These are phyloP conservation scores for Raffaelea albimanens DNA, from an alignment of 2,329 filamentous ascomycete species.

Conservation along the genomic window DNA sequence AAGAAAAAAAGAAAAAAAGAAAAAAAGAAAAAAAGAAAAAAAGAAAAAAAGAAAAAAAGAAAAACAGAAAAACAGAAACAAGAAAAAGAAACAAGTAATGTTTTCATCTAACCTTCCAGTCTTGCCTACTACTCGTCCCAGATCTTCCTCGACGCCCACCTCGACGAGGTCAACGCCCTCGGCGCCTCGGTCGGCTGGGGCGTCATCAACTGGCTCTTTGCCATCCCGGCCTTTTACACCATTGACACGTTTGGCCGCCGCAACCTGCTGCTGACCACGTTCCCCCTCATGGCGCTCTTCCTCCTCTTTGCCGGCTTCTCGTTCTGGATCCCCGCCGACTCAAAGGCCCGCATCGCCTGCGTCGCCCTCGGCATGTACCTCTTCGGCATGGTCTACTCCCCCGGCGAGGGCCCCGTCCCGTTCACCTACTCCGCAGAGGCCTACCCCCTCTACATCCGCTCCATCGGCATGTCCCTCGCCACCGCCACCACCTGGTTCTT, in stretches of 20 bases:
- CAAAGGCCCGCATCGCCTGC: constrained; percentile 29
- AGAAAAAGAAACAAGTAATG: no score
- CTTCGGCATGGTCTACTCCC: constrained; percentile 42
- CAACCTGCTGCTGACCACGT: constrained; percentile 53
- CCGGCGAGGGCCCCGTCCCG: constrained; percentile 53
- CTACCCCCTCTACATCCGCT: constrained; percentile 54
- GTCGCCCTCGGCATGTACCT: constrained; percentile 40
- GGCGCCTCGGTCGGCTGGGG: constrained; percentile 55
- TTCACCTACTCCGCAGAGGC: constrained; percentile 61
- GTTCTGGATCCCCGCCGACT: constrained; percentile 30
- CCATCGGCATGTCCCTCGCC: constrained; percentile 51
- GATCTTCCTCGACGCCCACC: constrained; percentile 49
- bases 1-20: no score
- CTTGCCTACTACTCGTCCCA: constrained; percentile 51
- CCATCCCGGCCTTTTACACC: constrained; percentile 53
- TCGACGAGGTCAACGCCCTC: constrained; percentile 41
- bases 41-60: no score
- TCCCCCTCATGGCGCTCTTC: constrained; percentile 52
- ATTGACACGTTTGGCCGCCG: constrained; percentile 61
- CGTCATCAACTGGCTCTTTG: constrained; percentile 56
- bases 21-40: no score
- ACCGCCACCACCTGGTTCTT: constrained; percentile 43
- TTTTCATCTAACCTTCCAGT: no score
- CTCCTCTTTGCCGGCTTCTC: constrained; percentile 37
- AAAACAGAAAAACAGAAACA: no score